Base-by-base conservation (phyloP, 2,329 filamentous ascomycete genomes). In the Curvularia sp. region DNA sequence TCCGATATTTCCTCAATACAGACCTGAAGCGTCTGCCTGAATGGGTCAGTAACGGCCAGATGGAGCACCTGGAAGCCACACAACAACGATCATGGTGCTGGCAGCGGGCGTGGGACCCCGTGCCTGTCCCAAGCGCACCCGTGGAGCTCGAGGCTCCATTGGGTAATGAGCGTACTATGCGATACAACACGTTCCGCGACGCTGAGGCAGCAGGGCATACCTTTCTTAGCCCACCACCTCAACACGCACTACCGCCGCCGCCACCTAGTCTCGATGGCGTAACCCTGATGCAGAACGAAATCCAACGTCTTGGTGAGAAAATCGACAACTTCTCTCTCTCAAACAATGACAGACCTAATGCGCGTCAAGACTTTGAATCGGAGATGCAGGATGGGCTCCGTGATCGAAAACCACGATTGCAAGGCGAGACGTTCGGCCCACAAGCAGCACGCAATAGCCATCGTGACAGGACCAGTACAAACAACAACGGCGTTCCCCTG, bases 1-100 rank as follows among this genome's bases (percentile, higher is more conserved):
- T 79, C 4, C 66, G 67, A 4, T 80, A 80, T 63, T 78, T 79
- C 62, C 70, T 80, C 31, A 78, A 74, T 55, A 72, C 77, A 2
- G 72, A 76, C 12, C 65, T 78, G 28, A 75, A 75, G 53, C 69
- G 75, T 35, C 72, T 72, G 39, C 76, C 76, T 1, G 75, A 76
- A 30, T 78, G 76, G 76, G 75, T 75, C 4, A 71, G 70, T 13
- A 62, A 67, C 18, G 67, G 65, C 2, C 64, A 72, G n/a, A 47
- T 53, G 4, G 65, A 72, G 47, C 57, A 68, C 44, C 53, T 71
- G 31, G 74, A 76, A 57, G 71, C 73, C 15, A 61, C 44, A 6
- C 75, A 76, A 57, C 65, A 69, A 30, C 68, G 68, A 1, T 72
- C 68, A 4, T 77, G 72, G 69, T 78, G 75, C 57, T 78, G 75